Conservation (phyloP, 176 grass and related monocot genomes). For the Triticum aestivum region DNA sequence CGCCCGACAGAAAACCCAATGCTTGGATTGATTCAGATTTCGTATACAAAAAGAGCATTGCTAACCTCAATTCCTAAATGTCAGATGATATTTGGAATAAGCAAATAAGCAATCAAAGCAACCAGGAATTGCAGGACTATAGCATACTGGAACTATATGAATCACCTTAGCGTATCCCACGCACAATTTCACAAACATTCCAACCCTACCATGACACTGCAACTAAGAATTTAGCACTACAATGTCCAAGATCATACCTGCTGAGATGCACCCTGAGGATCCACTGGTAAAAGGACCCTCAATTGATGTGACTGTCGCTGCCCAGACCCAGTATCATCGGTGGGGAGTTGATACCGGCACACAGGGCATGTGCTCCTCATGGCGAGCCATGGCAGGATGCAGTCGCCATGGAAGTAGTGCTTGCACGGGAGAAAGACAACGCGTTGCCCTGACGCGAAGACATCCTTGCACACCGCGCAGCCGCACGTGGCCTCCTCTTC, state of each 20-base stretch:
- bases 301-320: background rate
- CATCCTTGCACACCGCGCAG: constrained; percentile 74
- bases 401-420: constrained; percentile 66
- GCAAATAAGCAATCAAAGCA: background rate
- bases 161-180: background rate
- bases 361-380: constrained; percentile 74
- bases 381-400: constrained; percentile 58
- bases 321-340: constrained; percentile 40
- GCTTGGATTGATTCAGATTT: background rate
- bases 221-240: background rate
- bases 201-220: background rate
- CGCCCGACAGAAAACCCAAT: background rate
- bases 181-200: background rate
- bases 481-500: constrained; percentile 21
- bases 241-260: constrained; percentile 39
- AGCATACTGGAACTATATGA: background rate
- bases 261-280: background rate
- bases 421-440: constrained; percentile 55
- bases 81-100: background rate
- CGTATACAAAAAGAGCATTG: background rate
- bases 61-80: background rate
- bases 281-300: background rate
- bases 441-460: background rate
- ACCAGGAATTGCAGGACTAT: background rate
- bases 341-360: constrained; percentile 59